Base-by-base conservation (phyloP, 1,284 basidiomycete genomes). In the Rhodotorula sp. region DNA sequence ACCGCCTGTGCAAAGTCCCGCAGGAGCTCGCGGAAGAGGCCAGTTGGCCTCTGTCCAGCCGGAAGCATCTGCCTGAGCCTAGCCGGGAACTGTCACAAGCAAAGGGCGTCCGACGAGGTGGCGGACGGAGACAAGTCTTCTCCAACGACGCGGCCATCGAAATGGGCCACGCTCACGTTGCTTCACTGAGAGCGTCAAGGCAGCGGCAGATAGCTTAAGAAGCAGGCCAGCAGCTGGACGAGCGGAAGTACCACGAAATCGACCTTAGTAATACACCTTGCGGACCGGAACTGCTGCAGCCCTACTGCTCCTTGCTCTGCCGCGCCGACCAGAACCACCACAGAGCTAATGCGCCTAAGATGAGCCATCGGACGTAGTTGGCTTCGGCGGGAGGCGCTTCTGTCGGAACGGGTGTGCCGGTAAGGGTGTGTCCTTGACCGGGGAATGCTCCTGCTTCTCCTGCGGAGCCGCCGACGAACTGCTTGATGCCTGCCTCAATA, bases 401-500 rank as follows among this genome's bases (percentile, higher is more conserved):
- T 13, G 61, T 66, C n/a, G 72, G 62, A 13, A 66, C 57, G 9
- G 68, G 62, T 10, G 71, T 56, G 5, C 68, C 71, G 5, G 32
- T 15, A 8, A 73, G 65, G 9, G 66, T 68, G 7, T 73, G 59
- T 3, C 72, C 68, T 27, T 59, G 59, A 0, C 72, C 72, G 0
- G 72, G 72, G 68, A 71, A 73, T 0, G 66, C 3, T 2, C 59
- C 59, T 32, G 54, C 52, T 2, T 15, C 32, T 15, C 19, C 58
- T 9, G 32, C 9, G 34, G 20, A 7, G 17, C 13, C 17, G 17
- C 8, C 30, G n/a, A 32, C 52, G 51, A 63, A 59, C 29, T 73
- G 66, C 56, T 64, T 65, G 59, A 73, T 64, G 30, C 62, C 63
- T 4, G 72, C 62, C 54, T 73, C 72, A 36, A 73, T 36, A 7